Base-by-base conservation (phyloP, 768 basidiomycete genomes). In the Bullera alba region DNA sequence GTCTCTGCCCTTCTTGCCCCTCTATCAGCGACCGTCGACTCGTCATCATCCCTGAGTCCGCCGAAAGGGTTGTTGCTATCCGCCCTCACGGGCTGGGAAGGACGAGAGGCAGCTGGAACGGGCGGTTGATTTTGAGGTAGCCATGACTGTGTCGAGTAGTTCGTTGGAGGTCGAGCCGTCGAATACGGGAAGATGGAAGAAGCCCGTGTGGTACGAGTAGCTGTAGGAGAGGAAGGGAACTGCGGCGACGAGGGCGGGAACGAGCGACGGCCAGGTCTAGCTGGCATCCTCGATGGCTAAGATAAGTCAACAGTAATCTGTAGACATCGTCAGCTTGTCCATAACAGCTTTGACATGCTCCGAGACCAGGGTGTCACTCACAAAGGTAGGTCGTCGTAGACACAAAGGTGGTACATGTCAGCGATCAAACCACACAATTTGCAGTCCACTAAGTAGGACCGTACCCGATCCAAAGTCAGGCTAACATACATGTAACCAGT, bases 121-220 rank as follows among this genome's bases (percentile, higher is more conserved):
- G 27, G 29, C 3, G 42, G 46, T 6, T 45, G 42, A 10, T 35
- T 28, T 37, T 25, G 35, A 5, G 41, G 52, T 23, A 48, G 35
- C 41, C 42, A 30, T 22, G 54, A 44, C 22, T 57, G 39, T 38
- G 42, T 27, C 5, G 58, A 58, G 44, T 53, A 63, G 12, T 50
- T 42, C 1, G 61, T 60, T 12, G 65, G 62, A n/a, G 59, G 60
- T 22, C 59, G 37, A 2, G 60, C 58, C 7, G 50, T 55, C n/a
- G 63, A 62, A 51, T 64, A 67, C 17, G 53, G 58, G 51, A 67
- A 68, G 25, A 56, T 35, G 3, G 61, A 50, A 4, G 58, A 63
- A 2, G 50, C 56, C 4, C 58, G 35, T 23, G 54, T 45, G 10
- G 14, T 22, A 10, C 32, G 36, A 21, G 48, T 16, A 16, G 50